phyloP scores from a whole-genome alignment of 2,329 filamentous ascomycete species.

The Exophiala spinifera region DNA sequence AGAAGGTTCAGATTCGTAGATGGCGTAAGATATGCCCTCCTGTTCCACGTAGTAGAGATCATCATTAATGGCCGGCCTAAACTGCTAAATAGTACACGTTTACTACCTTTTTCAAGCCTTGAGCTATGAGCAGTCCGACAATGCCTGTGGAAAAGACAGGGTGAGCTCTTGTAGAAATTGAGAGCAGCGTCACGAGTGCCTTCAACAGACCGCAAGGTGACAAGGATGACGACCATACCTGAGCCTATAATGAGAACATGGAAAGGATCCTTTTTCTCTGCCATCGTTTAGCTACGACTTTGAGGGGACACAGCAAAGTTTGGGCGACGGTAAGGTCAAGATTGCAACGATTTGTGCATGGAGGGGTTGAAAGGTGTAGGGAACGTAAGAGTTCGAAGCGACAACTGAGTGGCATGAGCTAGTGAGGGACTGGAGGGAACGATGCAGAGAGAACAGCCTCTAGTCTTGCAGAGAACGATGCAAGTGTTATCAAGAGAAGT shows the following conservation, averaged over 20 bases:
- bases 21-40: constrained; percentile 29
- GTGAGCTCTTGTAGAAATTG: no score
- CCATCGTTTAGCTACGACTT: constrained; percentile 1
- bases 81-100: neutral
- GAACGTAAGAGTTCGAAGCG: no score
- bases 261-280: constrained; percentile 1
- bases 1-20: constrained; percentile 30
- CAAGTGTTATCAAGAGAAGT: no score
- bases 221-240: constrained; percentile 5
- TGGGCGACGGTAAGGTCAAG: neutral
- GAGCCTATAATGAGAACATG: constrained; percentile 21
- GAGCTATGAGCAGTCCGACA: constrained; percentile 24
- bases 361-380: no score
- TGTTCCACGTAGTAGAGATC: neutral
- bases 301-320: neutral
- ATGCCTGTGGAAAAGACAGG: constrained; percentile 16
- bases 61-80: neutral
- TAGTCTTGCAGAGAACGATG: no score
- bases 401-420: no score
- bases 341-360: no score
- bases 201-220: neutral
- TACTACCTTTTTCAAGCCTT: constrained; percentile 25
- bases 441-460: no score
- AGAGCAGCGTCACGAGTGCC: no score
- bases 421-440: no score